Conservation (phyloP, 305 asterid genomes). For the Solanum hybrid region DNA sequence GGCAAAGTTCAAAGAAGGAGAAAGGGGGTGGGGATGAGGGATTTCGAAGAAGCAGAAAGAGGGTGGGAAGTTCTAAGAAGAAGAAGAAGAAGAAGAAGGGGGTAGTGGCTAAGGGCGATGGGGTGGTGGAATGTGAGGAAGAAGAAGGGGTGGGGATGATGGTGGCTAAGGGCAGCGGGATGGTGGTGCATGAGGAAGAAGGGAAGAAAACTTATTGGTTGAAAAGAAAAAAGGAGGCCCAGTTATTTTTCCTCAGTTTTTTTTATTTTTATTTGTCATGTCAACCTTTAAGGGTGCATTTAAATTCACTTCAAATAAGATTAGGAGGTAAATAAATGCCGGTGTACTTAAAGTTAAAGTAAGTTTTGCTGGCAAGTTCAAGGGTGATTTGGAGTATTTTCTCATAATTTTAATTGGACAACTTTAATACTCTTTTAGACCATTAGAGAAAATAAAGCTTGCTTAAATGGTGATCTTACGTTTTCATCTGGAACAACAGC, state of each 20-base stretch:
- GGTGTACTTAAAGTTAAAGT: neutral
- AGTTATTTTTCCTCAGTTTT: neutral
- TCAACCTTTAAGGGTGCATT: neutral
- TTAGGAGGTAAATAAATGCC: neutral
- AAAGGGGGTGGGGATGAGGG: neutral
- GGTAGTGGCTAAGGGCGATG: neutral
- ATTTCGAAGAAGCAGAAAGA: neutral
- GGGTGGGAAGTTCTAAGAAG: neutral
- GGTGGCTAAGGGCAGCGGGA: neutral
- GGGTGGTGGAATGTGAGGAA: neutral
- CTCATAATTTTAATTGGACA: neutral
- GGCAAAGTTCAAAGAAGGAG: neutral
- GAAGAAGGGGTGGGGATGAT: neutral
- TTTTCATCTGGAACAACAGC: slow-evolving; percentile 86
- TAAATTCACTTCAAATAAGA: neutral
- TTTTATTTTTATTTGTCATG: neutral
- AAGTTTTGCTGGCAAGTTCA: neutral
- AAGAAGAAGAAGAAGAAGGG: neutral
- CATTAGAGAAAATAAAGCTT: neutral
- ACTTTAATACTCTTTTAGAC: neutral
- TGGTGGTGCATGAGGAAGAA: neutral
- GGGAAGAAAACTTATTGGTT: neutral
- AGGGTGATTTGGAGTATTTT: neutral
- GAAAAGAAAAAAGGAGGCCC: neutral
- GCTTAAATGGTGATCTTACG: slow-evolving; percentile 26